Percentiles rank a stretch among this genome's conserved stretches.
Evolutionary conservation across 139 green algal genomes (phyloP).

Genomic region (Chlamydomonas sp.): DNA sequence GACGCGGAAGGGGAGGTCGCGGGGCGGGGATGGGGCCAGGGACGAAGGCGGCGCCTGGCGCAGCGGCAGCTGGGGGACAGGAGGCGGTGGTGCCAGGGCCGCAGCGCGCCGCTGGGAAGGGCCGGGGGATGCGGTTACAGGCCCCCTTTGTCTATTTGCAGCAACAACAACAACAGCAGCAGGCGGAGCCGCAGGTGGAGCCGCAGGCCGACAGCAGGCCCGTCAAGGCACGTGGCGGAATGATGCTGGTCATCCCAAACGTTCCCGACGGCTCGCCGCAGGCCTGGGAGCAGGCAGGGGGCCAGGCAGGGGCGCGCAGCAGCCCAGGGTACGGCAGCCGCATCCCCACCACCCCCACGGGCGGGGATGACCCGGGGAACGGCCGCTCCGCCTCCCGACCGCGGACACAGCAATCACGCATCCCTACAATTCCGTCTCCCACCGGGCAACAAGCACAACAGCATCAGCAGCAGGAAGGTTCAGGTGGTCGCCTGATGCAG

Average conservation of each 20-base stretch:
- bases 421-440: neutral
- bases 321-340: constrained; percentile 13
- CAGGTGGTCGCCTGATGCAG: too few relatives aligned
- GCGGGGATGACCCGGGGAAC: neutral
- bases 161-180: neutral
- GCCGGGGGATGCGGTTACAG: too few relatives aligned
- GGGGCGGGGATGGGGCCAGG: too few relatives aligned
- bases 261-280: neutral
- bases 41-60: too few relatives aligned
- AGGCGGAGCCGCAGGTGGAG: constrained; percentile 1
- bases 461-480: neutral
- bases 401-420: constrained; percentile 15
- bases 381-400: neutral
- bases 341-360: neutral
- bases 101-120: too few relatives aligned
- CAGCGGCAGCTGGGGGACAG: too few relatives aligned
- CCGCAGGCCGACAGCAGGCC: too few relatives aligned
- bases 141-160: neutral
- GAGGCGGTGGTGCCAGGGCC: too few relatives aligned
- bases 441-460: neutral
- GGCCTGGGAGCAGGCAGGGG: neutral
- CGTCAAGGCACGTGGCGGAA: constrained; percentile 2
- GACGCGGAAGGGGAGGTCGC: too few relatives aligned
- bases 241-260: constrained; percentile 18
- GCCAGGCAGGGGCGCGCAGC: neutral